Conservation (phyloP, 2,329 filamentous ascomycete species). For the Cladosporium sp. region DNA sequence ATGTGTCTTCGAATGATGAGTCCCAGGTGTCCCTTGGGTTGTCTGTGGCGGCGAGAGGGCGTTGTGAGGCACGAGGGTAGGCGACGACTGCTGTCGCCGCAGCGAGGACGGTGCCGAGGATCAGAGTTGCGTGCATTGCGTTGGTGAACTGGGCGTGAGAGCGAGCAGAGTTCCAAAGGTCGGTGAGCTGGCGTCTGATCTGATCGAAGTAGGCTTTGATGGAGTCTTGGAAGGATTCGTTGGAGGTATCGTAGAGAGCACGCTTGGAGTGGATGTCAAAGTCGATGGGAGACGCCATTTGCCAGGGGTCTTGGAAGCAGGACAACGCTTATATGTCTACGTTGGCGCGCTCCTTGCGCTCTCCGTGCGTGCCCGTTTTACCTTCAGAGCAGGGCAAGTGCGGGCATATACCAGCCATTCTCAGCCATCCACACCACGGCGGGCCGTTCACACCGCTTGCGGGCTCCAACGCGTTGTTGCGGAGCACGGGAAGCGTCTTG, state of each 20-base stretch:
- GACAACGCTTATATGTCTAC: constrained; percentile 10
- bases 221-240: neutral
- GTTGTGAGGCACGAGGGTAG: constrained; percentile 9
- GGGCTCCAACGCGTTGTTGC: neutral
- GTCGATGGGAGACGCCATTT: constrained; percentile 6
- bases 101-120: constrained; percentile 10
- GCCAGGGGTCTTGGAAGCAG: neutral
- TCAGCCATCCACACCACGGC: constrained; percentile 5
- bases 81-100: constrained; percentile 6
- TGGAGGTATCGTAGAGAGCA: neutral
- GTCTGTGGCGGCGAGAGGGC: constrained; percentile 10
- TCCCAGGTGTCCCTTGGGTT: constrained; percentile 9
- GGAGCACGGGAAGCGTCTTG: constrained; percentile 7
- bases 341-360: neutral
- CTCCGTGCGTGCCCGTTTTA: constrained; percentile 4
- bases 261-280: constrained; percentile 1
- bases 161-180: neutral
- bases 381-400: constrained; percentile 8
- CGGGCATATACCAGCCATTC: constrained; percentile 11
- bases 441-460: neutral
- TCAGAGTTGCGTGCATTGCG: constrained; percentile 11
- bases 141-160: constrained; percentile 3
- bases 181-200: neutral
- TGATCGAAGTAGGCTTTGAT: neutral
- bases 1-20: constrained; percentile 9